Percentiles rank a stretch among this genome's conserved stretches.
phyloP scores from a whole-genome alignment of 495 filamentous ascomycete genomes.

The Cladorrhinum samala region DNA sequence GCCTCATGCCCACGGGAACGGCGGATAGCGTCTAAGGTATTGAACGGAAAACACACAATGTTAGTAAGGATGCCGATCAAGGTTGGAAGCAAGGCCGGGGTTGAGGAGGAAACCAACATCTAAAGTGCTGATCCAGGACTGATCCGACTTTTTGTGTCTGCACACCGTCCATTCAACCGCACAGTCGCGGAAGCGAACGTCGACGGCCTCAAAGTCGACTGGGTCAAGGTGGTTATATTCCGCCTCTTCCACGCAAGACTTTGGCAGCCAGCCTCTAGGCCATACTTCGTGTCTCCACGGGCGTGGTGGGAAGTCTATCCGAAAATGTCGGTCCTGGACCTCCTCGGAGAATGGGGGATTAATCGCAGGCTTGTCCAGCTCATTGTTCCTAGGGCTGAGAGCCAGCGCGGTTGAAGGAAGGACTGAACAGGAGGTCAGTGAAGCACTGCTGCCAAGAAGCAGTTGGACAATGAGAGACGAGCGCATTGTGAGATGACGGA shows the following conservation, averaged over 20 bases:
- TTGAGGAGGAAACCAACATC: conserved; percentile 5
- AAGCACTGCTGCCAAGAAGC: too few species aligned
- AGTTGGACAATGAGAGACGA: too few species aligned
- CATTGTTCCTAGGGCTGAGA: not conserved
- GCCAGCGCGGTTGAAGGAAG: not conserved
- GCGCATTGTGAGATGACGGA: too few species aligned
- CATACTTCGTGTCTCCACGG: conserved; percentile 2
- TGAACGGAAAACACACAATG: not conserved
- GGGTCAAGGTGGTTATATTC: conserved; percentile 4
- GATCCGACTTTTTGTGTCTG: conserved; percentile 12
- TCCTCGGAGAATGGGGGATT: conserved; percentile 15
- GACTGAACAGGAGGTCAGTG: not conserved
- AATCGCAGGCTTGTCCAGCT: conserved; percentile 12
- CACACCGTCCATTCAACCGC: conserved; percentile 18
- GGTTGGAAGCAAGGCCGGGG: not conserved
- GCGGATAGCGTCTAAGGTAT: conserved; percentile 11
- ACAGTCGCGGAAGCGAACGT: conserved; percentile 19
- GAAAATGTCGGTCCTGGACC: conserved; percentile 7
- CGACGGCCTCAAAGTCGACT: conserved; percentile 10
- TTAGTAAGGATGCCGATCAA: not conserved
- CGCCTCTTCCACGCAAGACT: conserved; percentile 14
- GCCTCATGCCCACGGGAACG: conserved; percentile 23
- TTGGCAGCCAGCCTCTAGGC: conserved; percentile 10
- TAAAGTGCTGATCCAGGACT: conserved; percentile 10
- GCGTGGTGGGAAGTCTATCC: not conserved